These are phyloP conservation scores for Theileria annulata DNA, from an alignment of 169 alveolate genomes.

Conservation along the genomic window DNA sequence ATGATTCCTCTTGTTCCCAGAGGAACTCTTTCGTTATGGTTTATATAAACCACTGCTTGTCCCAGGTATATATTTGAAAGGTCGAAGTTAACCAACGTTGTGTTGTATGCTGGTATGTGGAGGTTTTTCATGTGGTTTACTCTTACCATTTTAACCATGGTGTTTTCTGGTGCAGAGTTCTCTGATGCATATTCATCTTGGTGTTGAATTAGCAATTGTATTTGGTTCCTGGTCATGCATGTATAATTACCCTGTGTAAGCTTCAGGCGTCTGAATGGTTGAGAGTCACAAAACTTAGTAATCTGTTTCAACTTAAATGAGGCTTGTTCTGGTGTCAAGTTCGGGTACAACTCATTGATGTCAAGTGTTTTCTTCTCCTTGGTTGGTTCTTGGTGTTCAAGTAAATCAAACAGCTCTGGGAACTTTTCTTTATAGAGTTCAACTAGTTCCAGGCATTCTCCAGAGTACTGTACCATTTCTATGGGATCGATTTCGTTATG, in stretches of 20 bases:
- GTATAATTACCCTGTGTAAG: constrained; percentile 37
- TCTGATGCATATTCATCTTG: constrained; percentile 12
- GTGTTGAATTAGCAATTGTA: not conserved
- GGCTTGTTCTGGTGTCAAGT: constrained; percentile 18
- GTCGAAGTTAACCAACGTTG: constrained; percentile 16
- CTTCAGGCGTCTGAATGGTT: constrained; percentile 43
- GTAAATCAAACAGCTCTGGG: constrained; percentile 48
- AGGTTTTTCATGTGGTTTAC: constrained; percentile 44
- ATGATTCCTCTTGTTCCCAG: constrained; percentile 60
- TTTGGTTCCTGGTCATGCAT: constrained; percentile 18
- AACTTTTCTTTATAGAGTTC: constrained; percentile 20
- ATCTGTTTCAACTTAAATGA: constrained; percentile 20
- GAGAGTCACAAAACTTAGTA: constrained; percentile 9
- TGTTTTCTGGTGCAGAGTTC: not conserved
- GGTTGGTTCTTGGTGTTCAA: constrained; percentile 9
- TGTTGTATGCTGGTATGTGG: constrained; percentile 59
- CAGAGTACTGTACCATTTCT: constrained; percentile 46
- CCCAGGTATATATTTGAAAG: constrained; percentile 35
- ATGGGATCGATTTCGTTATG: constrained; percentile 19
- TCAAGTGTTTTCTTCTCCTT: constrained; percentile 17
- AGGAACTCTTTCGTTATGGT: constrained; percentile 54
- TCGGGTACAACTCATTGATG: constrained; percentile 22
- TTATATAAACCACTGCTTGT: constrained; percentile 57
- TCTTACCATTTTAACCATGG: constrained; percentile 27
- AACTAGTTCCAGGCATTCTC: constrained; percentile 20